A percentile compares a stretch with the other conserved stretches of the same genome.
These are phyloP conservation scores for Alternaria atra DNA, from an alignment of 2,329 filamentous ascomycete species.

Conservation along the genomic window DNA sequence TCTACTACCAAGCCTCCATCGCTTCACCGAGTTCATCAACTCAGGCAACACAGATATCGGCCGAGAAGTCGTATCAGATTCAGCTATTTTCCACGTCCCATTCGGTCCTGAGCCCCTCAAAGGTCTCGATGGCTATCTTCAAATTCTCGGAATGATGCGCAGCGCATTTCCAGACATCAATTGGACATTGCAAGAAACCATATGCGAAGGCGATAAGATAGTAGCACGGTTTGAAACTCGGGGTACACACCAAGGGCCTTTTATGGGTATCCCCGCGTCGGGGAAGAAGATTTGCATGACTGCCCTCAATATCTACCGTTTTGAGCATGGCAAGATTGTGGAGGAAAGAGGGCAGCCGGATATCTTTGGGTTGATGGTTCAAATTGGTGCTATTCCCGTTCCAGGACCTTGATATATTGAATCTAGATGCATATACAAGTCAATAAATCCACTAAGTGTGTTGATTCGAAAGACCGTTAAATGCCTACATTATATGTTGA, in stretches of 20 bases:
- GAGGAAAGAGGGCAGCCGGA: background rate
- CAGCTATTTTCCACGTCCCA: background rate
- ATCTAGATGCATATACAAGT: too few species aligned
- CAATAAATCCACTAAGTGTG: too few species aligned
- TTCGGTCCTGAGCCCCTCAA: background rate
- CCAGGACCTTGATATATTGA: too few species aligned
- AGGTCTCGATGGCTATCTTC: slow-evolving; percentile 6
- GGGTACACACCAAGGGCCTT: slow-evolving; percentile 1
- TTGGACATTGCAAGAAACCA: slow-evolving; percentile 9
- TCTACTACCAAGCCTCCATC: background rate
- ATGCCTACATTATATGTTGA: too few species aligned
- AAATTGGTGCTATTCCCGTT: background rate
- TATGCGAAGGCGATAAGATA: slow-evolving; percentile 5
- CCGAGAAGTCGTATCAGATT: background rate
- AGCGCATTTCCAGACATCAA: slow-evolving; percentile 6
- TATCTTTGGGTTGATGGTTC: background rate
- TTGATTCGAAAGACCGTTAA: too few species aligned
- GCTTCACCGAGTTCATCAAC: slow-evolving; percentile 4
- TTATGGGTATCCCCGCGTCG: background rate
- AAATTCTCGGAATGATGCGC: slow-evolving; percentile 6
- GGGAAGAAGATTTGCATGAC: background rate
- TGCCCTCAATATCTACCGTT: too few species aligned
- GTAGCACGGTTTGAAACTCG: background rate
- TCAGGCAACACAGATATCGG: background rate
- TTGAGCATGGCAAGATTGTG: too few species aligned